Conservation (phyloP, 148 eudicot species). For the Rhododendron williamsianum region DNA sequence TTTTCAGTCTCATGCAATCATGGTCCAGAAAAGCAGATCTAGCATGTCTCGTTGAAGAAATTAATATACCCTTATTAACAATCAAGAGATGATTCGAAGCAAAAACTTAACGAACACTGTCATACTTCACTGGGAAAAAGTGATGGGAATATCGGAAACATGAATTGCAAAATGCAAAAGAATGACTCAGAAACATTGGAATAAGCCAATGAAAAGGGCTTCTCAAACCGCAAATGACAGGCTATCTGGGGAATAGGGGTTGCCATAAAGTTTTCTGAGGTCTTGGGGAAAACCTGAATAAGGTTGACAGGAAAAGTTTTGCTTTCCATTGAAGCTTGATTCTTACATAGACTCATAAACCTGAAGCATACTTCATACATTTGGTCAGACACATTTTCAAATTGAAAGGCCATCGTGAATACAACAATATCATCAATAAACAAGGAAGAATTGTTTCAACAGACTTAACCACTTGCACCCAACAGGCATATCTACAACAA, state of each 20-base stretch:
- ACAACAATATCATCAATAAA: not conserved
- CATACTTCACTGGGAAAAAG: not conserved
- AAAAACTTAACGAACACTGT: not conserved
- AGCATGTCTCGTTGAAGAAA: not conserved
- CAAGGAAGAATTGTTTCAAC: not conserved
- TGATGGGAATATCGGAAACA: not conserved
- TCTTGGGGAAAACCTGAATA: not conserved
- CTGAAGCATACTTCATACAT: not conserved
- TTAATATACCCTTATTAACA: not conserved
- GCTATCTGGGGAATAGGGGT: not conserved
- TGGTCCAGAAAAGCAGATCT: not conserved
- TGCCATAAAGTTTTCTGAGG: not conserved
- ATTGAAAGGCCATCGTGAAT: not conserved
- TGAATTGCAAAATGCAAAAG: not conserved
- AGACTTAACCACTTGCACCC: constrained; percentile 1
- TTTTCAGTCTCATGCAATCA: constrained; percentile 2
- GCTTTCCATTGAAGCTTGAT: not conserved
- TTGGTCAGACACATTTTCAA: not conserved
- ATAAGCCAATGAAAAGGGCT: not conserved
- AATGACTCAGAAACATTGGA: not conserved
- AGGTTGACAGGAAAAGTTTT: not conserved
- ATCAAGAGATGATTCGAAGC: not conserved
- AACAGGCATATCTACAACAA: not conserved
- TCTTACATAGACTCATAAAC: not conserved
- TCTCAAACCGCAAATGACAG: not conserved